Evolutionary conservation across 1,284 basidiomycete genomes (phyloP).

Genomic region (Ustilago cynodontis): DNA sequence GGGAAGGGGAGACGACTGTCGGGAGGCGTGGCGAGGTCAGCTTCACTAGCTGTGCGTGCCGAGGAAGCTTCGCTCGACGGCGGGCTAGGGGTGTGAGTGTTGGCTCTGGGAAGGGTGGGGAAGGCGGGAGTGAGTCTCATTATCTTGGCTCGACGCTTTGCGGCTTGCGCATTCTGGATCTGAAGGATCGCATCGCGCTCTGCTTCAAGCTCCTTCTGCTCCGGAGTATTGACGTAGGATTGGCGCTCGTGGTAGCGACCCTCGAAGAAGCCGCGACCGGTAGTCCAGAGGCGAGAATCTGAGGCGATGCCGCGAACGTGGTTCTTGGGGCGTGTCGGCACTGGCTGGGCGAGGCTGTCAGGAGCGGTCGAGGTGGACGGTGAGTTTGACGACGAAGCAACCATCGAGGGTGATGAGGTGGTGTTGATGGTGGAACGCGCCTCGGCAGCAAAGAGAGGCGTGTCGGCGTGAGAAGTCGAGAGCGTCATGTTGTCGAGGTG

Average conservation of each 20-base stretch:
- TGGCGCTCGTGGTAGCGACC: conserved; percentile 42
- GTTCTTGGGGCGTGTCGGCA: conserved; percentile 48
- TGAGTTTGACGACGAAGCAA: not conserved
- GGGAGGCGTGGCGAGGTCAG: conserved; percentile 34
- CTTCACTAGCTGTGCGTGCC: conserved; percentile 39
- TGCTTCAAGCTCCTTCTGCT: conserved; percentile 38
- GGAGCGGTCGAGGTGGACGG: conserved; percentile 15
- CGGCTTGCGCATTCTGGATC: conserved; percentile 52
- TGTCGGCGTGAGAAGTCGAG: conserved; percentile 30
- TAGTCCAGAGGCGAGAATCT: conserved; percentile 45
- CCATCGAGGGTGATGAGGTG: conserved; percentile 7
- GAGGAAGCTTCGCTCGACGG: conserved; percentile 42
- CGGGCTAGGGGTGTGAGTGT: conserved; percentile 46
- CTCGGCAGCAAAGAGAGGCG: conserved; percentile 24
- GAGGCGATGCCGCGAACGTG: conserved; percentile 48
- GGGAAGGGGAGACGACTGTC: conserved; percentile 48
- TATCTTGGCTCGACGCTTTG: conserved; percentile 55
- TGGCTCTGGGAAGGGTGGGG: conserved; percentile 12
- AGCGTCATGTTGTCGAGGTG: conserved; percentile 33
- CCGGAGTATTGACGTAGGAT: conserved; percentile 25
- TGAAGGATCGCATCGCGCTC: conserved; percentile 43
- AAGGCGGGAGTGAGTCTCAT: conserved; percentile 61
- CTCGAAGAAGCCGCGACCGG: conserved; percentile 37
- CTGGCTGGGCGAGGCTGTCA: conserved; percentile 17
- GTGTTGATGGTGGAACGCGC: conserved; percentile 10